These are phyloP conservation scores for Suhomyces taliae DNA, from an alignment of 1,139 yeast species.

Conservation along the genomic window DNA sequence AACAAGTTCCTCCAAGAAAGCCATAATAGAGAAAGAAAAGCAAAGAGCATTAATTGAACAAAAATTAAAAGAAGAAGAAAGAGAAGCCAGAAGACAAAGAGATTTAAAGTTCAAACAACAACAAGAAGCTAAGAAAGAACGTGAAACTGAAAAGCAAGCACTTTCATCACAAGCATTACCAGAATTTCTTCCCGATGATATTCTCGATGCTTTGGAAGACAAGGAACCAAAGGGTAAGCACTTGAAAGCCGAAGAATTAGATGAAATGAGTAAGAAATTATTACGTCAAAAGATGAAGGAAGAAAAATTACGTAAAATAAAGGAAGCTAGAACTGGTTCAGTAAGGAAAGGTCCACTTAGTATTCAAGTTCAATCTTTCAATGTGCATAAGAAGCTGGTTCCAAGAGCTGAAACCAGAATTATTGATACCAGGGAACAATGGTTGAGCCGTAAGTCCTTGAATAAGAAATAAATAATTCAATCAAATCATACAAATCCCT, in stretches of 20 bases:
- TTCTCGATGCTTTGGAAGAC: conserved; percentile 31
- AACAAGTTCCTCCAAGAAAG: conserved; percentile 28
- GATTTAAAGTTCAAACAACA: conserved; percentile 52
- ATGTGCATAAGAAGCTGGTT: conserved; percentile 32
- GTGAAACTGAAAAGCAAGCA: conserved; percentile 22
- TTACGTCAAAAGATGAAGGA: conserved; percentile 30
- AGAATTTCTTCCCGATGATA: conserved; percentile 51
- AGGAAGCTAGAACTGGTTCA: conserved; percentile 35
- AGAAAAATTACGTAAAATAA: conserved; percentile 44
- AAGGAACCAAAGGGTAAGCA: conserved; percentile 31
- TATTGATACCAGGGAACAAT: conserved; percentile 49
- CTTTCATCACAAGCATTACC: conserved; percentile 37
- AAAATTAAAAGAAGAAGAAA: conserved; percentile 36
- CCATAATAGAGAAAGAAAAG: conserved; percentile 35
- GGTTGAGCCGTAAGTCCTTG: conserved; percentile 61
- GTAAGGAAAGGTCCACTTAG: conserved; percentile 57
- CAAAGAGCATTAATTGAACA: conserved; percentile 33
- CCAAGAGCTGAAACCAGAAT: conserved; percentile 48
- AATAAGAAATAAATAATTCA: conserved; percentile 28
- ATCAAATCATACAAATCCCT: not conserved
- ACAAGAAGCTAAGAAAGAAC: conserved; percentile 35
- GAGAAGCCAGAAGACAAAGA: conserved; percentile 52
- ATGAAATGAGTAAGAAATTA: conserved; percentile 27
- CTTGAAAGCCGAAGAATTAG: conserved; percentile 38
- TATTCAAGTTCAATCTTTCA: conserved; percentile 43